Conservation (phyloP, 2,329 filamentous ascomycete species). For the Berkeleyomyces basicola region DNA sequence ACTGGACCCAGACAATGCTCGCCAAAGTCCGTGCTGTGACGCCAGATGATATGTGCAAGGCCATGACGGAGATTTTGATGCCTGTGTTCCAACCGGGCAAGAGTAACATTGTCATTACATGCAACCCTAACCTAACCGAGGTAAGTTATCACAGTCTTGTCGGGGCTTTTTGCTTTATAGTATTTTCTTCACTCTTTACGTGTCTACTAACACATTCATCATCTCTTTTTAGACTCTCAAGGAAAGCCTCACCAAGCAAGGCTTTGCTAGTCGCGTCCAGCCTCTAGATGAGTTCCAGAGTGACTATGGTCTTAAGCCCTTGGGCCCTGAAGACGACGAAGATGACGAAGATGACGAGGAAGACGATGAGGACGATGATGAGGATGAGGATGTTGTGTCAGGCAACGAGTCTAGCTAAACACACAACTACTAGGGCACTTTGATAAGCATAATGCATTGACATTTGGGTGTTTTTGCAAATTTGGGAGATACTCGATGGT, state of each 20-base stretch:
- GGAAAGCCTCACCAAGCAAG: conserved; percentile 54
- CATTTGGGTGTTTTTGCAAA: background rate
- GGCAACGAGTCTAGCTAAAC: conserved; percentile 7
- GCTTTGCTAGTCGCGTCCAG: conserved; percentile 63
- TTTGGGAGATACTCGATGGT: too few relatives aligned
- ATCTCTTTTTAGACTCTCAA: conserved; percentile 44
- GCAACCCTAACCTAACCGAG: conserved; percentile 69
- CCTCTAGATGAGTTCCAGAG: conserved; percentile 70
- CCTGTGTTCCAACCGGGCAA: conserved; percentile 65
- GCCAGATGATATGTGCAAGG: conserved; percentile 57
- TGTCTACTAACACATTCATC: conserved; percentile 1
- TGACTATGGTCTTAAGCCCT: conserved; percentile 64
- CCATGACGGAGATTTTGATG: conserved; percentile 58
- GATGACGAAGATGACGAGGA: conserved; percentile 38
- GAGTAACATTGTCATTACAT: conserved; percentile 78
- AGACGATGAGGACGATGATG: conserved; percentile 29
- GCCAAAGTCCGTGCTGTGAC: conserved; percentile 60
- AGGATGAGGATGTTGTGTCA: conserved; percentile 13
- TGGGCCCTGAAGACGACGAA: conserved; percentile 42
- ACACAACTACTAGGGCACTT: background rate
- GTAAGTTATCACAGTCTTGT: conserved; percentile 32
- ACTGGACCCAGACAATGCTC: conserved; percentile 64
- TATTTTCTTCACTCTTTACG: background rate
- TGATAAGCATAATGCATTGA: background rate
- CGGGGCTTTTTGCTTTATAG: background rate